Percentiles rank a stretch among this genome's conserved stretches.
Conservation (phyloP, 768 basidiomycete genomes). For the Gloeostereum incarnatum region DNA sequence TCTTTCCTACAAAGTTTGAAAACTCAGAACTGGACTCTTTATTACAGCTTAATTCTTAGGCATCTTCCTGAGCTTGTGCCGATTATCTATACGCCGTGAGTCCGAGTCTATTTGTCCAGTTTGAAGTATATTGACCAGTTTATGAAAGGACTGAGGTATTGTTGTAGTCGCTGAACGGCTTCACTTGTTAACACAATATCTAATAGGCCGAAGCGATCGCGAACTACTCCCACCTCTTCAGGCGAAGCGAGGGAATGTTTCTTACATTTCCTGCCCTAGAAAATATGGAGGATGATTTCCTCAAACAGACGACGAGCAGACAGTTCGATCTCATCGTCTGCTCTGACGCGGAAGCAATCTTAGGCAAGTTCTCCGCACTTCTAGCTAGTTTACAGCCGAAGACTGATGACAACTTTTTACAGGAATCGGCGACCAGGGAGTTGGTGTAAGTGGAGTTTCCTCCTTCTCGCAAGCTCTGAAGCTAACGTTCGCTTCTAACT, state of each 20-base stretch:
- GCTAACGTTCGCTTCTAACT: too few relatives aligned
- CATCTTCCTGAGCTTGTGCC: slow-evolving; percentile 56
- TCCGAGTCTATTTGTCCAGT: neutral
- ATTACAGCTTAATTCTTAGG: slow-evolving; percentile 54
- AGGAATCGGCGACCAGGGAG: slow-evolving; percentile 66
- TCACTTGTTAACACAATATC: neutral
- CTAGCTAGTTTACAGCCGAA: too few relatives aligned
- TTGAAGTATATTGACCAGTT: neutral
- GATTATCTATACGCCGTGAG: slow-evolving; percentile 79
- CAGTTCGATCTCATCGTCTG: slow-evolving; percentile 75
- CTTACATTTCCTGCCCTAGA: slow-evolving; percentile 53
- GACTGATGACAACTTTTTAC: too few relatives aligned
- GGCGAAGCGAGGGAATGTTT: slow-evolving; percentile 71
- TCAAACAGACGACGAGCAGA: slow-evolving; percentile 52
- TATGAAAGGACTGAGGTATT: too few relatives aligned
- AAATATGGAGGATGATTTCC: slow-evolving; percentile 67
- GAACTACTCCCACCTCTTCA: slow-evolving; percentile 77
- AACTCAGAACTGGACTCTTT: slow-evolving; percentile 77
- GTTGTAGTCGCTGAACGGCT: too few relatives aligned
- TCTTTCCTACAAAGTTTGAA: slow-evolving; percentile 69
- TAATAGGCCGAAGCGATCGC: slow-evolving; percentile 69
- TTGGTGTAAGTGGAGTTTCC: slow-evolving; percentile 39
- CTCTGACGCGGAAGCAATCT: slow-evolving; percentile 78
- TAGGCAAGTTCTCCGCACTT: too few relatives aligned
- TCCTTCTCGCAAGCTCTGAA: too few relatives aligned